phyloP scores from a whole-genome alignment of 768 basidiomycete species.

The Leccinum rimulosum region DNA sequence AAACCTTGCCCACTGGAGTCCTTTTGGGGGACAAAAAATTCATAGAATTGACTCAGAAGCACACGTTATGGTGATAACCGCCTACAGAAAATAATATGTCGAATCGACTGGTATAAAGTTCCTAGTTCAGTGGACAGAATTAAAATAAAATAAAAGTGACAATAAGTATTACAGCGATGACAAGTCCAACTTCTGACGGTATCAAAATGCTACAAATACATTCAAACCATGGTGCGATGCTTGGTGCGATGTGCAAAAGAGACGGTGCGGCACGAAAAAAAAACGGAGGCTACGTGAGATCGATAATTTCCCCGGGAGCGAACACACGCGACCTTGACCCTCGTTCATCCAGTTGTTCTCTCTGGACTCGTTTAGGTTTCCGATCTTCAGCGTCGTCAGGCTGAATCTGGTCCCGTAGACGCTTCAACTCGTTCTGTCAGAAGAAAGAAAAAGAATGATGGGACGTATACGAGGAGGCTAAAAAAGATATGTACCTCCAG shows the following conservation, averaged over 20 bases:
- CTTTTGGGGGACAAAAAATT: background rate
- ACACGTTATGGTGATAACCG: background rate
- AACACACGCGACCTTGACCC: background rate
- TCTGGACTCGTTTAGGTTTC: constrained; percentile 20
- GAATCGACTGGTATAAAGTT: too few relatives aligned
- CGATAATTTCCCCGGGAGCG: constrained; percentile 13
- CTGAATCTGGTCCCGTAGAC: constrained; percentile 10
- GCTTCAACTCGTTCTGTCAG: constrained; percentile 14
- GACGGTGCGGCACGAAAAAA: too few relatives aligned
- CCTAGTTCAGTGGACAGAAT: too few relatives aligned
- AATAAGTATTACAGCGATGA: too few relatives aligned
- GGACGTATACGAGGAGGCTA: background rate
- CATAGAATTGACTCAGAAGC: background rate
- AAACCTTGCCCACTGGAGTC: too few relatives aligned
- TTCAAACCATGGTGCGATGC: too few relatives aligned
- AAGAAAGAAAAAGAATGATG: background rate
- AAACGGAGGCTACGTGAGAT: constrained; percentile 13
- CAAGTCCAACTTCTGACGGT: too few relatives aligned
- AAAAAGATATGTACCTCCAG: constrained; percentile 6
- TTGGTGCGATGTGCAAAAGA: too few relatives aligned
- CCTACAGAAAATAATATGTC: background rate
- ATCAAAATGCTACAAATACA: too few relatives aligned
- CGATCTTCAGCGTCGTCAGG: background rate
- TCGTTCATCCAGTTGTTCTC: background rate
- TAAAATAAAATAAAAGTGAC: too few relatives aligned